Conservation (phyloP, 805 yeast genomes). For the Sporopachydermia quercuum region DNA sequence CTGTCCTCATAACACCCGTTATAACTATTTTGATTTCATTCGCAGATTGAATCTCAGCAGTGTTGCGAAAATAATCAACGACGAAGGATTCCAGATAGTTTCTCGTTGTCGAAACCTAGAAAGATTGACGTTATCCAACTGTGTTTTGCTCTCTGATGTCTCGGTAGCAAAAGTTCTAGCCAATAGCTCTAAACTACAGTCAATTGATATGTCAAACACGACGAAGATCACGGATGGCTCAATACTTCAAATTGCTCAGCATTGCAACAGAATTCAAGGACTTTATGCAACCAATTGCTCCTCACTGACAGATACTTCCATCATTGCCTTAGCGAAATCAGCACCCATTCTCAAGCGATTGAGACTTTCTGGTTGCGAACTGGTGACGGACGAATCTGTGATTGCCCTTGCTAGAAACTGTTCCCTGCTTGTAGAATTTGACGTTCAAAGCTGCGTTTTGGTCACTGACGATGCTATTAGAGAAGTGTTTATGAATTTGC, state of each 20-base stretch:
- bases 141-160: slow-evolving; percentile 43
- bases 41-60: slow-evolving; percentile 70
- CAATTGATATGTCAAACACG: slow-evolving; percentile 79
- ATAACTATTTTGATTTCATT: slow-evolving; percentile 55
- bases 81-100: slow-evolving; percentile 36
- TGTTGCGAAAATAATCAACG: slow-evolving; percentile 53
- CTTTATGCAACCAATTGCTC: slow-evolving; percentile 79
- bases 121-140: slow-evolving; percentile 72
- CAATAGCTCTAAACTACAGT: slow-evolving; percentile 59
- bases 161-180: slow-evolving; percentile 49
- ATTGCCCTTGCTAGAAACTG: slow-evolving; percentile 52
- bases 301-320: slow-evolving; percentile 49
- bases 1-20: slow-evolving; percentile 34
- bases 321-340: slow-evolving; percentile 37
- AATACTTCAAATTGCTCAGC: slow-evolving; percentile 46
- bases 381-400: slow-evolving; percentile 51
- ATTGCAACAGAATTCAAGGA: slow-evolving; percentile 74
- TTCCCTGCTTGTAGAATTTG: slow-evolving; percentile 75
- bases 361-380: slow-evolving; percentile 58
- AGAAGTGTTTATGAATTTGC: slow-evolving; percentile 40
- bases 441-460: slow-evolving; percentile 67
- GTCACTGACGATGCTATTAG: slow-evolving; percentile 52
- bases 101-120: slow-evolving; percentile 62
- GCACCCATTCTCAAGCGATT: slow-evolving; percentile 74
- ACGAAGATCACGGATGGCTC: slow-evolving; percentile 55